Conservation (phyloP, 2,329 filamentous ascomycete genomes). For the Penicillium expansum region DNA sequence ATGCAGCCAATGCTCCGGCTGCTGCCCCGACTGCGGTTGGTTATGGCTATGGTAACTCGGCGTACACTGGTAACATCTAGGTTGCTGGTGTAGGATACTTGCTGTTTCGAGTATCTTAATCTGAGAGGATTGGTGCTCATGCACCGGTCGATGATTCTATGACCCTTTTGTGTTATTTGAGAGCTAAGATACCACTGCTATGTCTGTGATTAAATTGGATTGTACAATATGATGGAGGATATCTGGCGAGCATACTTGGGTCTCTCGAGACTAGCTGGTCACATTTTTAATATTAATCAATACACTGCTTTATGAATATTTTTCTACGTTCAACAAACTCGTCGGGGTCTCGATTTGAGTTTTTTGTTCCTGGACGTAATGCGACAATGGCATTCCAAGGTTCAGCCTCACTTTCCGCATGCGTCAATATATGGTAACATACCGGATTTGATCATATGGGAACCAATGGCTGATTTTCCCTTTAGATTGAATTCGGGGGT, state of each 20-base stretch:
- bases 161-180: conserved; percentile 12
- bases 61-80: conserved; percentile 34
- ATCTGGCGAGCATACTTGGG: conserved; percentile 7
- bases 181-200: conserved; percentile 24
- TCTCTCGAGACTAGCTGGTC: conserved; percentile 3
- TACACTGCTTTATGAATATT: not conserved
- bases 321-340: too few species aligned
- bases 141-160: conserved; percentile 18
- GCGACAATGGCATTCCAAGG: not conserved
- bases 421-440: not conserved
- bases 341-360: not conserved
- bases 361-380: not conserved
- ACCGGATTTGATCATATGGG: not conserved
- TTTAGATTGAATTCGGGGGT: not conserved
- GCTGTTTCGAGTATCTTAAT: not conserved
- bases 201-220: conserved; percentile 11
- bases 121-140: not conserved
- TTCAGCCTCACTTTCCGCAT: conserved; percentile 3
- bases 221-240: conserved; percentile 15
- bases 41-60: conserved; percentile 33
- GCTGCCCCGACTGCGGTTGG: conserved; percentile 18
- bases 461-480: too few species aligned
- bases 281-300: conserved; percentile 5
- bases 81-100: not conserved
- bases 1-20: conserved; percentile 4